A percentile compares a stretch with the other conserved stretches of the same genome.
These are phyloP conservation scores for Trichoderma endophyticum DNA, from an alignment of 2,329 filamentous ascomycete species.

Conservation along the genomic window DNA sequence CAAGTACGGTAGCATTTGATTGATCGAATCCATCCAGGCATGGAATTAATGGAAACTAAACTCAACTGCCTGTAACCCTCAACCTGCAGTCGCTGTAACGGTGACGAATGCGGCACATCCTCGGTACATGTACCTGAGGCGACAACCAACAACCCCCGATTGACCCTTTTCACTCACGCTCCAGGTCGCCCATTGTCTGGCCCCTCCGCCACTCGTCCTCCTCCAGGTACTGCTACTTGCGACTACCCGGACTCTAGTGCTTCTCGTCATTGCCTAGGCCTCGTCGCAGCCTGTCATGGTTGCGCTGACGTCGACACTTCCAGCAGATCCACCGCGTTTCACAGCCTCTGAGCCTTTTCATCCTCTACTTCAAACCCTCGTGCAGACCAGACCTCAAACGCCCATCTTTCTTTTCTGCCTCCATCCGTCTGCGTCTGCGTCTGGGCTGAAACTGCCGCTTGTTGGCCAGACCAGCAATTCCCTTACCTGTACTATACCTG, in stretches of 20 bases:
- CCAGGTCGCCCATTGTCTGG: constrained; percentile 1
- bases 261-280: constrained; percentile 14
- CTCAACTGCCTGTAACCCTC: background rate
- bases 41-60: background rate
- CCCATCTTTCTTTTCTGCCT: constrained; percentile 21
- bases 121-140: constrained; percentile 24
- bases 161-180: background rate
- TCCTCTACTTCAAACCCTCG: constrained; percentile 14
- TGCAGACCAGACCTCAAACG: constrained; percentile 8
- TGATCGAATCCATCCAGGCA: background rate
- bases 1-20: background rate
- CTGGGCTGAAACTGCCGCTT: constrained; percentile 13
- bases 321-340: constrained; percentile 33
- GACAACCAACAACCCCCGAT: background rate
- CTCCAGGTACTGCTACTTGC: background rate
- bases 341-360: constrained; percentile 27
- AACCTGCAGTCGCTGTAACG: background rate
- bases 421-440: background rate
- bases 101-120: constrained; percentile 23
- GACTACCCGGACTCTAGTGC: background rate
- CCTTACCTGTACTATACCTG: background rate
- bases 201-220: background rate
- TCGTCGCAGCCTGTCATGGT: constrained; percentile 21
- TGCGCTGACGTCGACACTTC: constrained; percentile 50
- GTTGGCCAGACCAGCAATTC: constrained; percentile 3